Evolutionary conservation across 2,329 filamentous ascomycete genomes (phyloP), one percentile per base, ranked within the genome.

Genomic region (Chaetomium strumarium): DNA sequence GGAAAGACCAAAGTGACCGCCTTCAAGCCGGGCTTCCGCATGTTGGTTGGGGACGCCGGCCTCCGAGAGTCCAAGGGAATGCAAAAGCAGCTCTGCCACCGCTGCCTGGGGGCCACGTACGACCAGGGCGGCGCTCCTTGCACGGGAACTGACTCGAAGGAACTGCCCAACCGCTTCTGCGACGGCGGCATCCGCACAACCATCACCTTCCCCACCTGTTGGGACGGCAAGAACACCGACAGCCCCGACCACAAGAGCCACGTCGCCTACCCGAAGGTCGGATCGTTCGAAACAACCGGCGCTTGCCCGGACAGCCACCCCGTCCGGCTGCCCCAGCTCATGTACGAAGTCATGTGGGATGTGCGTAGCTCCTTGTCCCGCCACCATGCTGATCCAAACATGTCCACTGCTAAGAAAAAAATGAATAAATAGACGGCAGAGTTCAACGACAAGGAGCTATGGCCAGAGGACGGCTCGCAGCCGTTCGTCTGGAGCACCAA

Each of bases 211-310:
- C 67, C 66, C 6, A 63, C 68, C 58, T 81, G 78, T 69, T 81
- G 79, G 78, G 71, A 81, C 55, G 79, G 79, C 36, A 68, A 68
- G 39, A 72, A 78, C 55, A 56, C 75, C 45, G 76, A 80, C 60
- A 68, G 70, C 14, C 55, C 69, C 0, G 72, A 80, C 60, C 76
- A 72, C 62, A 70, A 63, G 45, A 59, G 55, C 33, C 64, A 67
- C 49, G 60, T 81, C 56, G 68, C 72, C 49, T 60, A 62, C 47
- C 63, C 63, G 8, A 49, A 44, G 5, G 48, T 53, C n/a, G 63
- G 63, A 24, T 60, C 58, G 1, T 66, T 66, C 37, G 51, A 60
- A 36, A 50, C 55, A 17, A 56, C 55, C 5, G 62, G 59, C 1
- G 45, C 59, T 6, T 66, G 63, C 49, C 64, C 62, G 2, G 53